Evolutionary conservation across 2,329 filamentous ascomycete genomes (phyloP).

Genomic region (Penicillium sp.): DNA sequence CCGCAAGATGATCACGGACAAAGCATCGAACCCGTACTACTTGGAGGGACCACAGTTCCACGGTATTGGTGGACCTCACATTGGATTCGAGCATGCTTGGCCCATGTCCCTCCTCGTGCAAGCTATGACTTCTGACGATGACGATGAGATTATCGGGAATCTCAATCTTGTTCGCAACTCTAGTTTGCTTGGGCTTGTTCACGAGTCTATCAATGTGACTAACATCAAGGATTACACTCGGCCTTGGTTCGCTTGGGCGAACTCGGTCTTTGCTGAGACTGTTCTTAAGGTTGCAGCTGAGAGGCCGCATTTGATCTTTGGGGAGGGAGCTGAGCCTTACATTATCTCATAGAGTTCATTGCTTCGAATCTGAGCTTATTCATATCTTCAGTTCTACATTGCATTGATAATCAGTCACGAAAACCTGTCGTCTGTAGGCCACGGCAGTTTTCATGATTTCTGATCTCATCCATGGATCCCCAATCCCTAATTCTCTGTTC

Average conservation of each 20-base stretch:
- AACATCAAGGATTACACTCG: conserved; percentile 70
- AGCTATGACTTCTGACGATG: conserved; percentile 82
- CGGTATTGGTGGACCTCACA: conserved; percentile 80
- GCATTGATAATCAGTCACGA: no score
- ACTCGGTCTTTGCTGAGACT: conserved; percentile 91
- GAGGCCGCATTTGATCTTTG: conserved; percentile 86
- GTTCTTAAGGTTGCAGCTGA: conserved; percentile 85
- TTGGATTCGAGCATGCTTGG: conserved; percentile 90
- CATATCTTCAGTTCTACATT: background rate
- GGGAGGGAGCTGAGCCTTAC: conserved; percentile 51
- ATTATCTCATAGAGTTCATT: conserved; percentile 2
- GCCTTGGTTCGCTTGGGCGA: conserved; percentile 98
- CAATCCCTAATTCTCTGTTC: no score
- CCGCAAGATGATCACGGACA: conserved; percentile 74
- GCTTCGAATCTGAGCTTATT: background rate
- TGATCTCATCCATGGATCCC: no score
- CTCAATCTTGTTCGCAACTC: conserved; percentile 74
- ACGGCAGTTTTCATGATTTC: no score
- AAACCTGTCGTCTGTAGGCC: no score
- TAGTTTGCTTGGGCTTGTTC: conserved; percentile 76
- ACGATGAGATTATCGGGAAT: conserved; percentile 74
- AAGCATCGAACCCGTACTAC: conserved; percentile 83
- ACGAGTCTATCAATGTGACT: conserved; percentile 90
- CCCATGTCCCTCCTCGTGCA: conserved; percentile 94
- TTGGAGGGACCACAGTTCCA: conserved; percentile 73